These are phyloP conservation scores for Microthlaspi erraticum DNA, from an alignment of 345 rosid species.

Conservation along the genomic window DNA sequence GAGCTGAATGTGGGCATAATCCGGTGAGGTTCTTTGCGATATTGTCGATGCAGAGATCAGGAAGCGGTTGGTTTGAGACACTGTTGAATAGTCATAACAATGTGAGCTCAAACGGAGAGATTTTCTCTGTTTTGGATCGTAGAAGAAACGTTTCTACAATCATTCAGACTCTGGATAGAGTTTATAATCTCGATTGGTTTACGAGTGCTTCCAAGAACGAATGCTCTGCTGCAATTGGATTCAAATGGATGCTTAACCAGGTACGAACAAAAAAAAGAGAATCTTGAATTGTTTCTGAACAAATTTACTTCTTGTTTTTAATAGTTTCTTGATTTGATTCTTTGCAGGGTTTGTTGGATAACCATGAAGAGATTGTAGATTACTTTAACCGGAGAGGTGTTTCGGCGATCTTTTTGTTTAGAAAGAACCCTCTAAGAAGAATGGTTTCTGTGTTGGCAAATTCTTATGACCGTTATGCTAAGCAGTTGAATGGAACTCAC, in stretches of 20 bases:
- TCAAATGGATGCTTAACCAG: constrained; percentile 99
- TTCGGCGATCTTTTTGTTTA: constrained; percentile 70
- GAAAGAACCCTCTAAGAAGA: constrained; percentile 80
- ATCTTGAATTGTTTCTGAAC: neutral
- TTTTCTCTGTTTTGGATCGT: constrained; percentile 67
- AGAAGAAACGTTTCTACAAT: constrained; percentile 72
- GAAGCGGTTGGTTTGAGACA: constrained; percentile 99
- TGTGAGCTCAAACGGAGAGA: constrained; percentile 96
- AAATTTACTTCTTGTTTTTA: neutral
- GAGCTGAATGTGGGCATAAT: constrained; percentile 77
- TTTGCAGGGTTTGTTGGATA: constrained; percentile 74
- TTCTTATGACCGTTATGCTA: constrained; percentile 83
- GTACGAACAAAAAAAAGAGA: constrained; percentile 47
- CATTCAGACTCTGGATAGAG: constrained; percentile 66
- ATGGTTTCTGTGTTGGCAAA: constrained; percentile 88
- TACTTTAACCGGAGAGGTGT: constrained; percentile 92
- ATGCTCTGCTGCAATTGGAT: constrained; percentile 95
- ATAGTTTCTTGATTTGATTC: neutral
- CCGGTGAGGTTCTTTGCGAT: constrained; percentile 88
- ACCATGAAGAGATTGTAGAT: constrained; percentile 66
- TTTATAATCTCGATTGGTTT: constrained; percentile 90
- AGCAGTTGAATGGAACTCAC: constrained; percentile 91
- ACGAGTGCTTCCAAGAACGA: constrained; percentile 93
- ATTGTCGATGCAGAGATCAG: constrained; percentile 95
- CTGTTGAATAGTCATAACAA: constrained; percentile 88